Evolutionary conservation across 768 basidiomycete genomes (phyloP).

Genomic region (Rubroboletus satanas): DNA sequence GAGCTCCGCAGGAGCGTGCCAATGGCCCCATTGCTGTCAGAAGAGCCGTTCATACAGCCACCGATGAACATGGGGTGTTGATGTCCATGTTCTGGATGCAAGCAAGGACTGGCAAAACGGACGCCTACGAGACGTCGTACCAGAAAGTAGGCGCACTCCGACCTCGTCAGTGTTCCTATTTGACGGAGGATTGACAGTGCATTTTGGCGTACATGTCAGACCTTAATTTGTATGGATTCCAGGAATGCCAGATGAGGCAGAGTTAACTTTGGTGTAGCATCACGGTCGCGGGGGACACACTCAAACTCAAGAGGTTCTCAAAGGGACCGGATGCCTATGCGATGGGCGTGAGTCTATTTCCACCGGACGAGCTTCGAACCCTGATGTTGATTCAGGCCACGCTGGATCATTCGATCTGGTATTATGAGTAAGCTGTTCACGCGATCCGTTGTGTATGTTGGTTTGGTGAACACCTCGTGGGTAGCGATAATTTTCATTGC

Average conservation of each 20-base stretch:
- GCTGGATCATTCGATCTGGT: constrained; percentile 77
- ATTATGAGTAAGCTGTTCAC: constrained; percentile 55
- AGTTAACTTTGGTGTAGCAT: constrained; percentile 43
- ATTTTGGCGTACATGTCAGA: constrained; percentile 80
- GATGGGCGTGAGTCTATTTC: constrained; percentile 54
- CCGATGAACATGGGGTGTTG: constrained; percentile 43
- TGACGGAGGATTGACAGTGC: constrained; percentile 44
- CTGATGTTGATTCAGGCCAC: constrained; percentile 40
- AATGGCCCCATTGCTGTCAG: constrained; percentile 69
- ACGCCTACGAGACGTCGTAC: constrained; percentile 64
- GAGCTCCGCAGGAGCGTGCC: constrained; percentile 51
- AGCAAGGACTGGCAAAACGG: constrained; percentile 51
- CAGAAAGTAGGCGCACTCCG: constrained; percentile 54
- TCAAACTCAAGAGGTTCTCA: constrained; percentile 49
- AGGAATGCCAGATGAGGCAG: not conserved
- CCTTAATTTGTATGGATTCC: constrained; percentile 59
- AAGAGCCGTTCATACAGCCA: constrained; percentile 42
- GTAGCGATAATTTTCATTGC: constrained; percentile 69
- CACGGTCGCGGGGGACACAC: constrained; percentile 46
- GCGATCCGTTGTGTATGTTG: not conserved
- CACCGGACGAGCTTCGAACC: not conserved
- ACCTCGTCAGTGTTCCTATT: not conserved
- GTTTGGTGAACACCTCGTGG: constrained; percentile 2
- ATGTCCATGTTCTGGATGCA: constrained; percentile 78
- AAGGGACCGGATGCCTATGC: constrained; percentile 47